Conservation (phyloP, 208 protist species). For the Novymonas esmeraldas region DNA sequence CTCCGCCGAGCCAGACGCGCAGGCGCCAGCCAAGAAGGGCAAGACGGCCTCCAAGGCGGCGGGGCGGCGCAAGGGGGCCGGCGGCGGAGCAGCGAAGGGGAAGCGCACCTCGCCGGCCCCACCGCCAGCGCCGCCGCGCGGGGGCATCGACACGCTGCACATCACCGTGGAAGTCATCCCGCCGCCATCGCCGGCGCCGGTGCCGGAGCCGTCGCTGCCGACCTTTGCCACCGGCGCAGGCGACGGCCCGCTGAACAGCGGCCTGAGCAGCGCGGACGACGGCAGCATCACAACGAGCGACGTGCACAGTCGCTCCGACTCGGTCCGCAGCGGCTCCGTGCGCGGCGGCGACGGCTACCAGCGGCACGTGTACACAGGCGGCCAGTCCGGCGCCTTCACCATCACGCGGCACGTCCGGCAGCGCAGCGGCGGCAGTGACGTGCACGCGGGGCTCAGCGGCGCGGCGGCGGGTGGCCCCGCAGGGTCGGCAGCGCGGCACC, state of each 20-base stretch:
- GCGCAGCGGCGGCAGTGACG: conserved; percentile 22
- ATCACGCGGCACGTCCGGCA: conserved; percentile 31
- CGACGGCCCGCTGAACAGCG: not conserved
- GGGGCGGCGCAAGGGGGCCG: not conserved
- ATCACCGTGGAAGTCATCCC: conserved; percentile 19
- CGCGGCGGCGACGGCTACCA: conserved; percentile 15
- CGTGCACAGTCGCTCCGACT: conserved; percentile 15
- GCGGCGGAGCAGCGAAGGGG: not conserved
- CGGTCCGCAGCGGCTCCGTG: conserved; percentile 9
- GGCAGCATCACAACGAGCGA: conserved; percentile 13
- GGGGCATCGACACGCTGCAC: conserved; percentile 20
- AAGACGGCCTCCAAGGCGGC: not conserved
- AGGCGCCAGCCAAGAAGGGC: not conserved
- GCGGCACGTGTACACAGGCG: conserved; percentile 12
- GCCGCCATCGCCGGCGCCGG: not conserved
- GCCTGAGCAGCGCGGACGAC: not conserved
- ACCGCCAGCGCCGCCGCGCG: not conserved
- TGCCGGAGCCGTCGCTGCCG: conserved; percentile 1
- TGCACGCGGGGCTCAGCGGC: not conserved
- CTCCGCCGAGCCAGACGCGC: too few relatives aligned
- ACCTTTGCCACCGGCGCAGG: not conserved
- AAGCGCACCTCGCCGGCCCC: too few relatives aligned
- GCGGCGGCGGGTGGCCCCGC: not conserved
- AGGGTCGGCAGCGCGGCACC: not conserved
- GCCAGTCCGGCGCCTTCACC: conserved; percentile 30